These are phyloP conservation scores for Fusarium chlamydosporum DNA, from an alignment of 2,329 filamentous ascomycete genomes.

Conservation along the genomic window DNA sequence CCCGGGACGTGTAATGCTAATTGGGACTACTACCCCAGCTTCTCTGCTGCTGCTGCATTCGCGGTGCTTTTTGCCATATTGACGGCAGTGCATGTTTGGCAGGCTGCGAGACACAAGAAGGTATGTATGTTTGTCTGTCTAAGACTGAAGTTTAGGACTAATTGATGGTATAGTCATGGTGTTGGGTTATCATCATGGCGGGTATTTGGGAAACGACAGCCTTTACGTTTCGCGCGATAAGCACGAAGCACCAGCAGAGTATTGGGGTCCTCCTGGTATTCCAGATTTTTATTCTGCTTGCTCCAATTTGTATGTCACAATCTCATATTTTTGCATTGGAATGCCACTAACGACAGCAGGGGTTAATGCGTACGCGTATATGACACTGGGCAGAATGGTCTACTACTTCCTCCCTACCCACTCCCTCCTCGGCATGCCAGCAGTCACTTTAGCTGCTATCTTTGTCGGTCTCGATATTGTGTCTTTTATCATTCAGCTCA, in stretches of 20 bases:
- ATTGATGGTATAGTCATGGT: conserved; percentile 47
- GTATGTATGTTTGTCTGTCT: conserved; percentile 41
- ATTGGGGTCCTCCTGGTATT: conserved; percentile 38
- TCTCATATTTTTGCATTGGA: fast-evolving
- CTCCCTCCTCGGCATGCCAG: conserved; percentile 56
- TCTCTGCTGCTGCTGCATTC: conserved; percentile 51
- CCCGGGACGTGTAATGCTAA: conserved; percentile 52
- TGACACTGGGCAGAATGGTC: conserved; percentile 62
- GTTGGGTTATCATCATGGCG: conserved; percentile 58
- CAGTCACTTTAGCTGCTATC: conserved; percentile 54
- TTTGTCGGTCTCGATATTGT: conserved; percentile 61
- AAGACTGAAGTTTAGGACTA: background rate
- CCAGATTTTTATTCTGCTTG: conserved; percentile 46
- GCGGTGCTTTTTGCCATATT: conserved; percentile 48
- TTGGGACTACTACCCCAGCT: conserved; percentile 55
- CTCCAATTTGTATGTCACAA: conserved; percentile 42
- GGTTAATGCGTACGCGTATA: conserved; percentile 64
- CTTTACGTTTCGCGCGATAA: conserved; percentile 43
- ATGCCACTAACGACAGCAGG: conserved; percentile 44
- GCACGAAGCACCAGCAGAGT: conserved; percentile 43
- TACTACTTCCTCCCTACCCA: conserved; percentile 59
- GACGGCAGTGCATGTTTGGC: conserved; percentile 37
- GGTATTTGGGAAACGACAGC: conserved; percentile 48
- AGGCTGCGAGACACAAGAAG: conserved; percentile 45
- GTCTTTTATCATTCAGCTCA: conserved; percentile 55